Percentiles rank a stretch among this genome's conserved stretches.
These are phyloP conservation scores for Coffea humblotiana DNA, from an alignment of 305 asterid genomes.

Conservation along the genomic window DNA sequence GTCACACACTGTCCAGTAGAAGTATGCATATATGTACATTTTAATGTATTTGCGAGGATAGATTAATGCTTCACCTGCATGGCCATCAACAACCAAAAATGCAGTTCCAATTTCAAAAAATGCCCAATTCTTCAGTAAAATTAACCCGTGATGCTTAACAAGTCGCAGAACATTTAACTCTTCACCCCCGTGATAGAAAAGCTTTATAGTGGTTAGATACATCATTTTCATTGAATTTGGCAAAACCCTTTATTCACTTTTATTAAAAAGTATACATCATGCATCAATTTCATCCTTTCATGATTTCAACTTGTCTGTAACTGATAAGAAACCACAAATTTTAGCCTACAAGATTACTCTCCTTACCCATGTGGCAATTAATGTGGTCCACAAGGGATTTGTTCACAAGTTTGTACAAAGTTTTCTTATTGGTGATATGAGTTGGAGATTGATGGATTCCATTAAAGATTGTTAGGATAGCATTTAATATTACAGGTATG, in stretches of 20 bases:
- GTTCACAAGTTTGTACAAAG: slow-evolving; percentile 10
- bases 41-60: not conserved
- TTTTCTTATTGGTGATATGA: not conserved
- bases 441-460: slow-evolving; percentile 1
- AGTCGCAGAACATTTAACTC: not conserved
- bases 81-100: not conserved
- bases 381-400: not conserved
- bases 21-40: too few species aligned
- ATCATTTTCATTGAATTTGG: slow-evolving; percentile 14
- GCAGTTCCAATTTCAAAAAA: not conserved
- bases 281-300: not conserved
- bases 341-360: not conserved
- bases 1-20: too few species aligned
- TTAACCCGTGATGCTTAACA: not conserved
- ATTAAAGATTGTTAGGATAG: not conserved
- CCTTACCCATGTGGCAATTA: not conserved
- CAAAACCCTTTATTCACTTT: not conserved
- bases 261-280: not conserved
- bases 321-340: slow-evolving; percentile 3
- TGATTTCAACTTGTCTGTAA: not conserved
- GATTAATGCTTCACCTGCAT: not conserved
- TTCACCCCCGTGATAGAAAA: slow-evolving; percentile 4
- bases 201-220: slow-evolving; percentile 5
- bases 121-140: not conserved
- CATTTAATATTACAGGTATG: slow-evolving; percentile 15